Evolutionary conservation across 495 filamentous ascomycete species (phyloP).

Genomic region (Annulohypoxylon nitens): DNA sequence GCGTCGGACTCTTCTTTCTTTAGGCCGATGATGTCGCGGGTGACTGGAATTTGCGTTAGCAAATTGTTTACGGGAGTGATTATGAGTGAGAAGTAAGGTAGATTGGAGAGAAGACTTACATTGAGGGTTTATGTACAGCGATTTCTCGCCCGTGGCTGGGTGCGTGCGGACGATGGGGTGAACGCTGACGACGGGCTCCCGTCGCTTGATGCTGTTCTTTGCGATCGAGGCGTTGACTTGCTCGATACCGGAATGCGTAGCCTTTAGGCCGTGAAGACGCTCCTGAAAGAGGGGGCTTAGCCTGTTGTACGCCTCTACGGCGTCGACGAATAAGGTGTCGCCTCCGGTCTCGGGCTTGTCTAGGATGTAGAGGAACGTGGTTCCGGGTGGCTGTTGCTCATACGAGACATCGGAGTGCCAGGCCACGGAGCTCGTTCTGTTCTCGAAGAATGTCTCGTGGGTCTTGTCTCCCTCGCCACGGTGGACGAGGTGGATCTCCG

Average conservation of each 20-base stretch:
- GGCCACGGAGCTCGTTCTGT: conserved; percentile 74
- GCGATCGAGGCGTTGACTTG: conserved; percentile 71
- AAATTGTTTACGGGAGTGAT: neutral
- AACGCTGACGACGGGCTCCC: conserved; percentile 76
- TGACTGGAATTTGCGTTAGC: conserved; percentile 62
- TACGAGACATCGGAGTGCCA: conserved; percentile 90
- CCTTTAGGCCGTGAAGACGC: conserved; percentile 81
- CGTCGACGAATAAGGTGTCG: conserved; percentile 81
- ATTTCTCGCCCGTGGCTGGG: conserved; percentile 86
- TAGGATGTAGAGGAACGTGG: conserved; percentile 83
- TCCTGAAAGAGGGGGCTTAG: conserved; percentile 77
- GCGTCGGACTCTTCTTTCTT: conserved; percentile 83
- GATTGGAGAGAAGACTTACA: conserved; percentile 67
- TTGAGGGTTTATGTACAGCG: conserved; percentile 86
- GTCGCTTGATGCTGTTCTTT: conserved; percentile 72
- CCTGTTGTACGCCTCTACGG: conserved; percentile 81
- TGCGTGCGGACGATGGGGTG: conserved; percentile 87
- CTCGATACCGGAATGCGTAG: conserved; percentile 79
- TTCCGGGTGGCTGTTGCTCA: conserved; percentile 87
- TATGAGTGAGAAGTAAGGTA: neutral
- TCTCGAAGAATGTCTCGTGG: conserved; percentile 70
- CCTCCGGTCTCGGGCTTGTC: conserved; percentile 82
- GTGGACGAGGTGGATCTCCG: conserved; percentile 84
- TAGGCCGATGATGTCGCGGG: conserved; percentile 76
- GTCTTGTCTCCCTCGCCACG: conserved; percentile 73